phyloP scores from a whole-genome alignment of 495 filamentous ascomycete species.

The Chaetomidium leptoderma region DNA sequence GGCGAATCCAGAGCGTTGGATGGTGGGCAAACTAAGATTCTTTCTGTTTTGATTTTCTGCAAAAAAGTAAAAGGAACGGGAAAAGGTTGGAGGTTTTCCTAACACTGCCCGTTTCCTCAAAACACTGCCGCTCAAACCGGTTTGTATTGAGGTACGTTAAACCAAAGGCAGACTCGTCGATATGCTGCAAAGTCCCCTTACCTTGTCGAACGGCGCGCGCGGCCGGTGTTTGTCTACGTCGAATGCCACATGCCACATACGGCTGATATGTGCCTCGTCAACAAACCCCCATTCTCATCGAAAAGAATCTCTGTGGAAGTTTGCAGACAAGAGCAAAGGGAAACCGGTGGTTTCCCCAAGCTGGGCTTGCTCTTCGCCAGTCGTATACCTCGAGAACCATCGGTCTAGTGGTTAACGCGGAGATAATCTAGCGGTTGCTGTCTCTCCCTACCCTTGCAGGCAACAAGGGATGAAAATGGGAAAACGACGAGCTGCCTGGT shows the following conservation, averaged over 20 bases:
- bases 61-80: too few relatives aligned
- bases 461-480: background rate
- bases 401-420: constrained; percentile 56
- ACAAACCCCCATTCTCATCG: constrained; percentile 64
- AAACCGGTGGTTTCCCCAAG: constrained; percentile 34
- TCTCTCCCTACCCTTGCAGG: constrained; percentile 17
- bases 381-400: constrained; percentile 77
- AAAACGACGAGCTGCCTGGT: constrained; percentile 6
- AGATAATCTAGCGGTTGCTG: constrained; percentile 62
- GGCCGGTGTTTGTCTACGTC: background rate
- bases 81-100: too few relatives aligned
- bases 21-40: too few relatives aligned
- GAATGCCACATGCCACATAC: too few relatives aligned
- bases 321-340: constrained; percentile 60
- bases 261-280: constrained; percentile 60
- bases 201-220: background rate
- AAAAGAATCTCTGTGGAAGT: constrained; percentile 54
- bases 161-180: too few relatives aligned
- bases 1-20: too few relatives aligned
- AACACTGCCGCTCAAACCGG: too few relatives aligned
- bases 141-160: background rate
- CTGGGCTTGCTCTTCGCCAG: constrained; percentile 61
- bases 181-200: background rate
- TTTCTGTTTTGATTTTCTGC: too few relatives aligned
- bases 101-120: too few relatives aligned